A percentile compares a stretch with the other conserved stretches of the same genome.
Evolutionary conservation across 139 green algal genomes (phyloP).

Genomic region (Chlamydomonas eustigma): DNA sequence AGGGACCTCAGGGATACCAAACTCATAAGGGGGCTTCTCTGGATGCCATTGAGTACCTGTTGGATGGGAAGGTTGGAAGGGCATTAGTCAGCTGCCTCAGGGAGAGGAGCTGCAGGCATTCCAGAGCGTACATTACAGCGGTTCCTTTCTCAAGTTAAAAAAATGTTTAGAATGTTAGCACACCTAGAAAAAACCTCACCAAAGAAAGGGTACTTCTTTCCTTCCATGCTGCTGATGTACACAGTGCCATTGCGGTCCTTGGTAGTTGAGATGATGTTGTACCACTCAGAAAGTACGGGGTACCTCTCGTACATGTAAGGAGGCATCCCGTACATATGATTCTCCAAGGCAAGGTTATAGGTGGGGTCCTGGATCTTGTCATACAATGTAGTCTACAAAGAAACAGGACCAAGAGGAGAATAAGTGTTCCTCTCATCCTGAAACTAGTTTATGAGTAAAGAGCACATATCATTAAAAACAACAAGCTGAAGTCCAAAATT

Average conservation of each 20-base stretch:
- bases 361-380: slow-evolving; percentile 45
- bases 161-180: background rate
- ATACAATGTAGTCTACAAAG: background rate
- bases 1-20: slow-evolving; percentile 64
- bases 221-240: slow-evolving; percentile 77
- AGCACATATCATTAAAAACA: too few species aligned
- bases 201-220: slow-evolving; percentile 76
- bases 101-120: too few species aligned
- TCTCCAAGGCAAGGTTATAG: slow-evolving; percentile 72
- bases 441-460: too few species aligned
- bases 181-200: slow-evolving; percentile 16
- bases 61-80: too few species aligned
- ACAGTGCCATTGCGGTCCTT: slow-evolving; percentile 65
- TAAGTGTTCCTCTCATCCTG: too few species aligned
- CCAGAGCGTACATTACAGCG: too few species aligned
- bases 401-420: too few species aligned
- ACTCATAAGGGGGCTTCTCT: slow-evolving; percentile 85
- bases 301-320: slow-evolving; percentile 33
- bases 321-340: slow-evolving; percentile 79
- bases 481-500: too few species aligned
- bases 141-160: too few species aligned
- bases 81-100: too few species aligned
- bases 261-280: slow-evolving; percentile 56
- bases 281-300: slow-evolving; percentile 43
- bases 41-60: slow-evolving; percentile 74